These are phyloP conservation scores for Moesziomyces globuligerus DNA, from an alignment of 1,284 basidiomycete species.

Conservation along the genomic window DNA sequence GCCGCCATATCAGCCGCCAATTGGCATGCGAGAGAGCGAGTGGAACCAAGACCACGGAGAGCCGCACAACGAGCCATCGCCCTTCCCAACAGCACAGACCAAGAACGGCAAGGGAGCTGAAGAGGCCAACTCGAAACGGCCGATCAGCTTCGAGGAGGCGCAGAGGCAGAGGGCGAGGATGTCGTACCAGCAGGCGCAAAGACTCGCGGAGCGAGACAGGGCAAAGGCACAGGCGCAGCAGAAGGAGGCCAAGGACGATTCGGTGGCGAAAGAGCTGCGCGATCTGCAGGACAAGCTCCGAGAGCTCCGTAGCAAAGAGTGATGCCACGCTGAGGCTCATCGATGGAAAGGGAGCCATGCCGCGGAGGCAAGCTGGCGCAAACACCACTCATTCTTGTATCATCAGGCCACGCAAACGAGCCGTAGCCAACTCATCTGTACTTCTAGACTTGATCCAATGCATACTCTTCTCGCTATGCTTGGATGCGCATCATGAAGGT, in stretches of 20 bases:
- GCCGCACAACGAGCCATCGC: conserved; percentile 54
- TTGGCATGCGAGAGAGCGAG: conserved; percentile 51
- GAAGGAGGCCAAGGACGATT: conserved; percentile 20
- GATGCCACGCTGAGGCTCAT: not conserved
- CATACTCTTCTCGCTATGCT: not conserved
- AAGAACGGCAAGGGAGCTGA: conserved; percentile 1
- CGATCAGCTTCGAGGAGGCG: conserved; percentile 36
- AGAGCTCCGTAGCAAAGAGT: conserved; percentile 24
- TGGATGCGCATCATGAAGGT: not conserved
- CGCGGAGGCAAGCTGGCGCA: too few species aligned
- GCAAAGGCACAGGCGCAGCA: conserved; percentile 17
- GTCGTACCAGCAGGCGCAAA: conserved; percentile 39
- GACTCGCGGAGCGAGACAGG: conserved; percentile 38
- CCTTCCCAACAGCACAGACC: conserved; percentile 14
- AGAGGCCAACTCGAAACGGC: not conserved
- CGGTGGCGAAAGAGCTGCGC: conserved; percentile 35
- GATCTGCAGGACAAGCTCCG: conserved; percentile 49
- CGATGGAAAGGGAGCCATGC: too few species aligned
- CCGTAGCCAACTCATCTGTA: conserved; percentile 7
- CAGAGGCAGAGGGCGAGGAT: conserved; percentile 34
- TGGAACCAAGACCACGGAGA: conserved; percentile 50
- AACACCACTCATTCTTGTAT: too few species aligned
- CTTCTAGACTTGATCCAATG: conserved; percentile 2
- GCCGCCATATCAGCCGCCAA: conserved; percentile 48
- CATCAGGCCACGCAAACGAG: not conserved